Evolutionary conservation across 192 early-diverging fungal species (phyloP).

Genomic region (Backusella mclennaniae): DNA sequence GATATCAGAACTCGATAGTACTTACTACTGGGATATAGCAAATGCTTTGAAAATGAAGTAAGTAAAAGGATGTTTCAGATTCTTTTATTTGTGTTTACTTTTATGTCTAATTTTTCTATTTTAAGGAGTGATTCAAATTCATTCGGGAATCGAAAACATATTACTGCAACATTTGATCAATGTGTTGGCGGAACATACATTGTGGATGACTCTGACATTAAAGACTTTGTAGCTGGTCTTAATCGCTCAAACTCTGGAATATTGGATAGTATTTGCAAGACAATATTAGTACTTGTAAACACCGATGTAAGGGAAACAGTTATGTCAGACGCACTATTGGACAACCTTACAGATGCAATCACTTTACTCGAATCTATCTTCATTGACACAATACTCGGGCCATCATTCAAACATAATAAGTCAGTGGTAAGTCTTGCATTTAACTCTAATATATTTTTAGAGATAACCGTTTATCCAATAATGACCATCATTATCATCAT

Average conservation of each 20-base stretch:
- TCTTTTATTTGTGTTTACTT: not conserved
- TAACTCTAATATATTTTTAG: not conserved
- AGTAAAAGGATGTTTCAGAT: not conserved
- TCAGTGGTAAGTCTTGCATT: not conserved
- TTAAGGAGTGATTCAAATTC: not conserved
- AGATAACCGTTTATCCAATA: not conserved
- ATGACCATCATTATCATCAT: not conserved
- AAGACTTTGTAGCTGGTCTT: slow-evolving; percentile 14
- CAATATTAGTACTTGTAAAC: not conserved
- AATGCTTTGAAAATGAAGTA: slow-evolving; percentile 2
- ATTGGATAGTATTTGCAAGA: slow-evolving; percentile 22
- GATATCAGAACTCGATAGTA: slow-evolving; percentile 25
- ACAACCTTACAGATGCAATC: not conserved
- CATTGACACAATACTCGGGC: not conserved
- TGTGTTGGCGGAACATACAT: not conserved
- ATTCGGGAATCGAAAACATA: not conserved
- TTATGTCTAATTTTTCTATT: slow-evolving; percentile 1
- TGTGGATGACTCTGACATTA: not conserved
- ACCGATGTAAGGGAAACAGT: not conserved
- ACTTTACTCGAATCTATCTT: not conserved
- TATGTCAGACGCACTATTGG: not conserved
- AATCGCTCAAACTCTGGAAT: slow-evolving; percentile 30
- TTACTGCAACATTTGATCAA: not conserved
- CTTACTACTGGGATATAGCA: slow-evolving; percentile 21
- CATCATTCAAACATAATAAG: not conserved